These are phyloP conservation scores for Hypoxylon cercidicola DNA, from an alignment of 495 filamentous ascomycete species.

Conservation along the genomic window DNA sequence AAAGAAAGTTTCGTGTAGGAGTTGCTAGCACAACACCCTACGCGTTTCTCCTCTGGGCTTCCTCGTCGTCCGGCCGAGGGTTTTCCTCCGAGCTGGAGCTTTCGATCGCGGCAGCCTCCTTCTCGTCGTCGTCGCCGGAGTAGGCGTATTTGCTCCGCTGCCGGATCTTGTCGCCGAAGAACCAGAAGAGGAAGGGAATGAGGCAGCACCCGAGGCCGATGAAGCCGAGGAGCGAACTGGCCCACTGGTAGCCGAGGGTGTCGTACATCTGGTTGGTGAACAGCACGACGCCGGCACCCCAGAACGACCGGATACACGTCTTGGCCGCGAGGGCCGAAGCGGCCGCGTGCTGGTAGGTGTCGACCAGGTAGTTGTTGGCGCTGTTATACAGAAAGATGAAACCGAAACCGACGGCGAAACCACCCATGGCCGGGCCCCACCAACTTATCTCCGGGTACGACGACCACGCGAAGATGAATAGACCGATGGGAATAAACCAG, in stretches of 20 bases:
- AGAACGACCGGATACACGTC: conserved; percentile 80
- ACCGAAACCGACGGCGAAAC: conserved; percentile 82
- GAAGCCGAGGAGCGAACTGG: conserved; percentile 74
- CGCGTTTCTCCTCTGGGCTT: conserved; percentile 36
- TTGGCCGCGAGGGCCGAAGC: conserved; percentile 86
- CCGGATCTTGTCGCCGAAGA: conserved; percentile 74
- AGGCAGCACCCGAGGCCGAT: conserved; percentile 76
- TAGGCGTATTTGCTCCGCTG: conserved; percentile 73
- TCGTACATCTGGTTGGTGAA: conserved; percentile 86
- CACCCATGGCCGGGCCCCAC: conserved; percentile 77
- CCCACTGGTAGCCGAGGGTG: conserved; percentile 79
- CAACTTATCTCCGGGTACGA: conserved; percentile 73
- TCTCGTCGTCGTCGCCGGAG: conserved; percentile 55
- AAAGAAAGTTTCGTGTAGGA: too few species aligned
- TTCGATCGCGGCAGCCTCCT: conserved; percentile 9
- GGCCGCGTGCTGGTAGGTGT: conserved; percentile 87
- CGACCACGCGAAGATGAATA: conserved; percentile 89
- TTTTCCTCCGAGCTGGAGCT: too few species aligned
- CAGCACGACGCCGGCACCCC: conserved; percentile 78
- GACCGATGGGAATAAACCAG: conserved; percentile 79
- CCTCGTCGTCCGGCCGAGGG: conserved; percentile 36
- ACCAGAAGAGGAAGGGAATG: conserved; percentile 82
- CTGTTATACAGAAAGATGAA: conserved; percentile 89
- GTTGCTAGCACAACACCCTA: too few species aligned
- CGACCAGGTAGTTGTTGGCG: conserved; percentile 82